A percentile compares a stretch with the other conserved stretches of the same genome.
Evolutionary conservation across 2,329 filamentous ascomycete species (phyloP).

Genomic region (Beauveria sp.): DNA sequence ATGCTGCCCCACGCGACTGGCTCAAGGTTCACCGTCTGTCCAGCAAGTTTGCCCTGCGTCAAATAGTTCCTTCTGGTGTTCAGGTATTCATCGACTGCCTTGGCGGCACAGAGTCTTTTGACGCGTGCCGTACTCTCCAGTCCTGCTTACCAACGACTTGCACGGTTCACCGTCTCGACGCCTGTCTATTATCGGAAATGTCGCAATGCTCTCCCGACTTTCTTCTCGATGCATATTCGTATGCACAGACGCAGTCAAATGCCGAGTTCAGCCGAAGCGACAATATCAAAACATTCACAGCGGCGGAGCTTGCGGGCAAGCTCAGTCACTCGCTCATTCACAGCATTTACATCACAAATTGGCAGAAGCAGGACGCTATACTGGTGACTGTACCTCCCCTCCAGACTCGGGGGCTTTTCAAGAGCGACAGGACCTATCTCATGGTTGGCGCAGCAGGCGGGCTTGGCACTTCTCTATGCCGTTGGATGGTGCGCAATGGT

Average conservation of each 20-base stretch:
- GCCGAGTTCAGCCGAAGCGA: no score
- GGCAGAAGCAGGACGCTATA: not conserved
- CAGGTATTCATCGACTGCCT: not conserved
- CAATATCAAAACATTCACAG: not conserved
- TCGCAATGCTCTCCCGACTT: not conserved
- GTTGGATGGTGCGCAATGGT: slow-evolving; percentile 29
- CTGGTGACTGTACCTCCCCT: not conserved
- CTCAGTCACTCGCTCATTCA: not conserved
- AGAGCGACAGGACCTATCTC: slow-evolving; percentile 23
- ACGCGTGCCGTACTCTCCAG: not conserved
- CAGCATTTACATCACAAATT: not conserved
- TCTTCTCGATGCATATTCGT: not conserved
- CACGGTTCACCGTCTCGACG: not conserved
- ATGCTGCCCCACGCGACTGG: not conserved
- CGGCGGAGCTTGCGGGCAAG: not conserved
- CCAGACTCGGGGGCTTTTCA: not conserved
- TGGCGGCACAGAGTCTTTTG: not conserved
- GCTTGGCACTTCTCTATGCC: slow-evolving; percentile 27
- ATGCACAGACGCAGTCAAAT: not conserved
- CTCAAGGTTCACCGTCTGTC: not conserved
- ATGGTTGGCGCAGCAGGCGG: slow-evolving; percentile 25
- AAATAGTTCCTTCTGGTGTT: not conserved
- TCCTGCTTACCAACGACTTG: not conserved
- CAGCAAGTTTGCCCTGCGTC: not conserved
- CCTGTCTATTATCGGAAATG: not conserved